Evolutionary conservation across 805 yeast species (phyloP), one percentile per base, ranked within the genome.

Genomic region (Kurtzmaniella cleridarum): DNA sequence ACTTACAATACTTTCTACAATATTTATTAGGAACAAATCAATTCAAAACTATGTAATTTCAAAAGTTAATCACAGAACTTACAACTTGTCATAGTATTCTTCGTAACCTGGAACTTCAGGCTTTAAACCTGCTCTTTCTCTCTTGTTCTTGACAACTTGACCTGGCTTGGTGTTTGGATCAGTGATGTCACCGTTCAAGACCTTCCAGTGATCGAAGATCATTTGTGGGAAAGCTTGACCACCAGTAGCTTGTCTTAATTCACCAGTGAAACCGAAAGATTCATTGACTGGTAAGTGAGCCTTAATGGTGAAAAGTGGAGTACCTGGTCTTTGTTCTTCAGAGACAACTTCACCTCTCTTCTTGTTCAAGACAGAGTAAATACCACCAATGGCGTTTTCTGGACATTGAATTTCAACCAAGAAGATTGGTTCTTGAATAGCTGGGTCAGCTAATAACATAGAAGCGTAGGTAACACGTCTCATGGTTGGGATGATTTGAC

Each of bases 201-300:
- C 73, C 55, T 88, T 77, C 98, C 98, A 91, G 75, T 91, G 98
- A 75, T 93, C 98, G 76, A 91, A 93, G 73, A 93, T 95, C 95
- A 93, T 81, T 79, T 91, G 98, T 77, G 98, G 98, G 98, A 91
- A 91, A 73, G 98, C 98, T 82, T 91, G 98, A 75, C 98, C 98
- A 86, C 96, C 97, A 66, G 98, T 91, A 68, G 98, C 96, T 79
- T 91, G 97, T 82, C 98, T 88, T 69, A 91, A 84, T 66, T 90
- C 96, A 79, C 95, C 93, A 62, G 96, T 84, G 96, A 91, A 91
- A 85, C 98, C 98, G 84, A 93, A 91, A 44, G 98, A 91, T 81
- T 93, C 98, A 78, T 91, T 93, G 60, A 91, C 97, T 71, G 98
- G 98, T 78, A 91, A 81, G 95, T 89, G 86, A 63, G 98, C 98